A percentile compares a stretch with the other conserved stretches of the same genome.
Evolutionary conservation across 2,329 filamentous ascomycete genomes (phyloP).

Genomic region (Knufia petricola): DNA sequence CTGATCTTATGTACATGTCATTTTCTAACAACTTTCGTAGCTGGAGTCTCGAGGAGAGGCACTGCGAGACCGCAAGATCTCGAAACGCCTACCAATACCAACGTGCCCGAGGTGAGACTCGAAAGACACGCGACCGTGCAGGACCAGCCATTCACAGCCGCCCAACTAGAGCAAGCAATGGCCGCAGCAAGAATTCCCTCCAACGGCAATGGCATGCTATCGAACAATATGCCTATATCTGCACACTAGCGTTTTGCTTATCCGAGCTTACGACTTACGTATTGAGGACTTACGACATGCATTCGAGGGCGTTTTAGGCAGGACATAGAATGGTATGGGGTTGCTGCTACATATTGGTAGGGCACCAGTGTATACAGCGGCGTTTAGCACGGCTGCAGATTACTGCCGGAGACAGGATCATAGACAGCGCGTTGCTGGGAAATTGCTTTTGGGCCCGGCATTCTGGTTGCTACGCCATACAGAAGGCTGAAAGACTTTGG

Average conservation of each 20-base stretch:
- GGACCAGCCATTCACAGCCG: constrained; percentile 20
- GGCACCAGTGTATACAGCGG: no score
- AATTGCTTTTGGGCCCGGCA: no score
- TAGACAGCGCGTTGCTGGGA: no score
- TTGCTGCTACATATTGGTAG: no score
- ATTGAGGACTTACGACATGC: background rate
- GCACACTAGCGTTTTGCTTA: background rate
- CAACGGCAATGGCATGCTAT: background rate
- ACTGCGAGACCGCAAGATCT: constrained; percentile 17
- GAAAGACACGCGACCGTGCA: constrained; percentile 14
- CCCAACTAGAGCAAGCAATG: constrained; percentile 23
- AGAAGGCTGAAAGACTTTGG: no score
- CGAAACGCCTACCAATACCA: background rate
- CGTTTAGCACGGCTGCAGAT: no score
- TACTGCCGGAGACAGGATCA: no score
- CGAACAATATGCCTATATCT: constrained; percentile 2
- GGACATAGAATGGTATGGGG: no score
- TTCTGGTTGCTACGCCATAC: no score
- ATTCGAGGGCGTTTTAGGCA: background rate
- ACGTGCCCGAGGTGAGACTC: constrained; percentile 11
- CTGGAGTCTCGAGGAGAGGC: constrained; percentile 19
- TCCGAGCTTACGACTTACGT: background rate
- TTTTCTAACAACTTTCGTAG: constrained; percentile 10
- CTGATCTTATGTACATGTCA: background rate
- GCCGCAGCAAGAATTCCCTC: constrained; percentile 15